Base-by-base conservation (phyloP, 2,329 filamentous ascomycete genomes). In the Penicillium oxalicum region DNA sequence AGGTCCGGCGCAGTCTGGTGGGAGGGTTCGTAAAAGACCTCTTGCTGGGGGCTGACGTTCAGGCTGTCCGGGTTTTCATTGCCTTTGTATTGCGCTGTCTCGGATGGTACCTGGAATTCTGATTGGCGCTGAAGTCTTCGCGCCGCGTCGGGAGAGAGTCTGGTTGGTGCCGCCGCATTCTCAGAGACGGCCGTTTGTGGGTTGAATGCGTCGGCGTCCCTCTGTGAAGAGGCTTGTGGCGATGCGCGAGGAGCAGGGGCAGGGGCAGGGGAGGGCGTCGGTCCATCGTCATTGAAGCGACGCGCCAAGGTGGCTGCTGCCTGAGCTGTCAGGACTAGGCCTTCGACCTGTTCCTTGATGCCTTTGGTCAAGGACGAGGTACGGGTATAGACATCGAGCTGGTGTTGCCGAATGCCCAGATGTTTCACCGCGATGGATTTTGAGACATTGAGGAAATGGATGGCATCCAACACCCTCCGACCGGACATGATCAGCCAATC, bases 401-500 rank as follows among this genome's bases (percentile, higher is more conserved):
- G 82, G 47, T 77, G 75, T 46, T 76, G 73, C 24, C 81, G 80
- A 42, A 84, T 74, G 37, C 70, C 71, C 48, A 82, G 66, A 62
- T 85, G 82, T 65, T 82, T 79, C 68, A 69, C 75, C 61, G 84
- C 85, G 52, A 91, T 77, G 32, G 79, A 79, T 51, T 83, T 80
- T 44, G 86, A 84, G 64, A 82, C 86, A 73, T 78, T 82, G 67
- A 86, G 76, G 55, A 91, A 75, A 52, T 83, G 80, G 57, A 83
- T 81, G 60, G 86, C 74, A 72, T 91, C 87, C 64, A 90, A 63
- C 77, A 81, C 71, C 80, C 84, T 71, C 78, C 80, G 77, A 49
- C 77, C 77, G 47, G 76, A 73, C 77, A 80, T 80, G 40, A 43
- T 35, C 40, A 5, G 29, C 11, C 29, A 32, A 32, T 32, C 29